Percentiles rank a stretch among this genome's conserved stretches.
These are phyloP conservation scores for Teratosphaeriaceae sp. DNA, from an alignment of 2,329 filamentous ascomycete species.

Conservation along the genomic window DNA sequence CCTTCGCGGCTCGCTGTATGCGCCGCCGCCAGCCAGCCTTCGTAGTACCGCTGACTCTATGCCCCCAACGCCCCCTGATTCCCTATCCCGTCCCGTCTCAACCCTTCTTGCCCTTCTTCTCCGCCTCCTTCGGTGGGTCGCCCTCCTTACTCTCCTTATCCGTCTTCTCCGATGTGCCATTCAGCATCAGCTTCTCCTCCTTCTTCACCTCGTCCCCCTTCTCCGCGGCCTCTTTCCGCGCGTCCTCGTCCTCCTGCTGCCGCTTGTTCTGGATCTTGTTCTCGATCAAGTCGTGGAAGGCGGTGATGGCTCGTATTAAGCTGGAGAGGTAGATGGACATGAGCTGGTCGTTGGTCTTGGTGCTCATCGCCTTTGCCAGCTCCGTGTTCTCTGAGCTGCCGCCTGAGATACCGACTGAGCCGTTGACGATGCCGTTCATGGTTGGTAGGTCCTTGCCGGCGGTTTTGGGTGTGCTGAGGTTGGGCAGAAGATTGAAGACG, in stretches of 20 bases:
- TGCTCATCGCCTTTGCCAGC: conserved; percentile 90
- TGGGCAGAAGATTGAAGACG: conserved; percentile 96
- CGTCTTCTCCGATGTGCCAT: conserved; percentile 46
- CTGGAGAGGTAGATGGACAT: conserved; percentile 98
- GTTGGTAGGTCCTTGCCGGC: conserved; percentile 56
- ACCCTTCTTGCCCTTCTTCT: conserved; percentile 42
- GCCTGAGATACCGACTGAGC: conserved; percentile 47
- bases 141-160: conserved; percentile 45
- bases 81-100: conserved; percentile 4
- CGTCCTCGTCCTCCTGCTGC: conserved; percentile 91
- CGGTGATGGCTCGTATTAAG: conserved; percentile 93
- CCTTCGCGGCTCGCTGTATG: conserved; percentile 2
- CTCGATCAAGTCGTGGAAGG: conserved; percentile 98
- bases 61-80: not conserved
- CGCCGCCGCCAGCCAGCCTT: not conserved
- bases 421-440: conserved; percentile 45
- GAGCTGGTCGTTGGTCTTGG: conserved; percentile 98
- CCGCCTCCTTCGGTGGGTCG: conserved; percentile 23
- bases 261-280: conserved; percentile 99
- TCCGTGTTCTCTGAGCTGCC: conserved; percentile 63
- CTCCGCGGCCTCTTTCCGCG: conserved; percentile 60
- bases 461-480: conserved; percentile 77
- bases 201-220: conserved; percentile 54
- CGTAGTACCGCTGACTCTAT: too few relatives aligned
- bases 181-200: conserved; percentile 58